Evolutionary conservation across 257 asterid genomes (phyloP), one percentile per base, ranked within the genome.

Genomic region (Penstemon barbatus): DNA sequence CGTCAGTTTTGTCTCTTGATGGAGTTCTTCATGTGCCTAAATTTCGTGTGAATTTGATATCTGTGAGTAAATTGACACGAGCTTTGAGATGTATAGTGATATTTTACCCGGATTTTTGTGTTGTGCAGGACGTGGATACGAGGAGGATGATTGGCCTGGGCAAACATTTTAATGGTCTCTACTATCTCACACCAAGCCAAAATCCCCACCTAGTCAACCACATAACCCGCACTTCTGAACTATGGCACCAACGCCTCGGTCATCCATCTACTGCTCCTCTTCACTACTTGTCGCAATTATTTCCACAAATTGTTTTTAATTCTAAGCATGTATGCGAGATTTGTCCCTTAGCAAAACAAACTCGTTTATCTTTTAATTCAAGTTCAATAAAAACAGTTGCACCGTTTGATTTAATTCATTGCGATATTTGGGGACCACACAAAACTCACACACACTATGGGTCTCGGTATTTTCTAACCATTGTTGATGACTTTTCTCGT

Each of bases 61-160:
- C 44, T 4, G 80, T 75, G 5, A 50, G 58, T 15, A 63, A 56
- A 1, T 51, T 70, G n/a, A 63, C 69, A 0, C n/a, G 10, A 8
- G 63, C 57, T n/a, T 11, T 63, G 18, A 68, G 60, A 36, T 72
- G 77, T 40, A 40, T 42, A 36, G 66, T 25, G 8, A 63, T 5
- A 0, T 46, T 71, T n/a, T 10, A 7, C 6, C 36, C 15, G 25
- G 46, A 25, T 3, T 65, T 12, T 55, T 55, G 56, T 56, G 36
- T 11, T 3, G 10, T 57, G 12, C 58, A 68, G 52, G 52, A 66
- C 71, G 52, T 55, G 39, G 5, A 0, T 33, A 39, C 42, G 61
- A 66, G 58, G 71, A 51, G 3, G 13, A 41, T 18, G 49, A 52
- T 52, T 52, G 61, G 71, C 8, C 8, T 42, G 71, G 41, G 52